Conservation (phyloP, 257 asterid species). For the Galeopsis tetrahit region DNA sequence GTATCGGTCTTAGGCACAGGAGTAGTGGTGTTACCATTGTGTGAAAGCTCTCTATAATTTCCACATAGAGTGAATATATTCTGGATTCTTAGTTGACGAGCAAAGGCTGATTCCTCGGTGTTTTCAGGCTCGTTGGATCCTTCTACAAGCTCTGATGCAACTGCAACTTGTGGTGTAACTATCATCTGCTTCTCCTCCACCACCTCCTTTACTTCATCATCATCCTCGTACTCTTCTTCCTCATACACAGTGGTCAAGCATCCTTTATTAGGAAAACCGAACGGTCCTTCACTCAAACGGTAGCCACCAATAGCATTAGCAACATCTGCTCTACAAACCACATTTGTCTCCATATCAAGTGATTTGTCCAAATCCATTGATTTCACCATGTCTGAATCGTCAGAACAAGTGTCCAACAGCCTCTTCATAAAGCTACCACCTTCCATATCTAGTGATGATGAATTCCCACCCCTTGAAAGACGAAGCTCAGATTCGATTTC, state of each 20-base stretch:
- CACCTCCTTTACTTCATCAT: slow-evolving; percentile 74
- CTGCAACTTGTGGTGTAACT: slow-evolving; percentile 36
- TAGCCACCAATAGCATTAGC: slow-evolving; percentile 32
- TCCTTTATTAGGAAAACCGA: slow-evolving; percentile 46
- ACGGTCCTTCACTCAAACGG: slow-evolving; percentile 42
- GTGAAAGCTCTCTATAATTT: slow-evolving; percentile 60
- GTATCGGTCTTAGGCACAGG: slow-evolving; percentile 28
- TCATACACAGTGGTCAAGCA: slow-evolving; percentile 80
- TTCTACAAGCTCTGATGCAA: slow-evolving; percentile 4
- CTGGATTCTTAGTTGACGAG: slow-evolving; percentile 61
- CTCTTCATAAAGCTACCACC: slow-evolving; percentile 65
- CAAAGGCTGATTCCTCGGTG: slow-evolving; percentile 40
- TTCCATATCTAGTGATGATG: slow-evolving; percentile 54
- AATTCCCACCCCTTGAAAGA: slow-evolving; percentile 52
- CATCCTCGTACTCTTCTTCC: slow-evolving; percentile 70
- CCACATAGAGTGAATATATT: slow-evolving; percentile 80
- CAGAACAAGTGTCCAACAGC: slow-evolving; percentile 60
- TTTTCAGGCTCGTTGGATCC: slow-evolving; percentile 30
- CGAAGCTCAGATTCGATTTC: slow-evolving; percentile 71
- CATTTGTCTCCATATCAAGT: slow-evolving; percentile 61
- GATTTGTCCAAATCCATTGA: slow-evolving; percentile 93
- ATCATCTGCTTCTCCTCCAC: slow-evolving; percentile 72
- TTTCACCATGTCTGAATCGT: slow-evolving; percentile 86
- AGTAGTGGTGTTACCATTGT: slow-evolving; percentile 32
- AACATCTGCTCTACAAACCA: slow-evolving; percentile 39